A percentile compares a stretch with the other conserved stretches of the same genome.
These are phyloP conservation scores for Vigna reflexopilosa DNA, from an alignment of 306 rosid species.

Conservation along the genomic window DNA sequence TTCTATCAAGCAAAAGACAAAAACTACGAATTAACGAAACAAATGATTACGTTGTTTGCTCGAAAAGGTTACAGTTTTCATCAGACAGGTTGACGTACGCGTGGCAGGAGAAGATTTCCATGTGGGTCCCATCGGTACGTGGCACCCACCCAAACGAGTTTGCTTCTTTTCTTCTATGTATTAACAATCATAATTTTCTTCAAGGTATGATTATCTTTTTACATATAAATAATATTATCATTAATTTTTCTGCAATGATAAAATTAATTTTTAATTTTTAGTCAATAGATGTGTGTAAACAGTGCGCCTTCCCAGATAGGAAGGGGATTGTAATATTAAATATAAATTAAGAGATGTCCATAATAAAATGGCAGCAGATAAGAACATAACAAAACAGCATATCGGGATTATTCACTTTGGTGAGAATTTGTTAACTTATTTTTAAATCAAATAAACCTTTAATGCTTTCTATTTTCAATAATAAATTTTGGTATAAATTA, in stretches of 20 bases:
- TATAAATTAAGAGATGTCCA: background rate
- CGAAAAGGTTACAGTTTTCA: constrained; percentile 23
- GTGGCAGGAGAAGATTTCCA: background rate
- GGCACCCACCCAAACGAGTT: constrained; percentile 36
- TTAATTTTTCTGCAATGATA: no score
- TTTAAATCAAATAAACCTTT: no score
- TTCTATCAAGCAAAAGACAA: constrained; percentile 10
- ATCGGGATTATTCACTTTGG: no score
- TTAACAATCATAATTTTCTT: no score
- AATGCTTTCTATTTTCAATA: no score
- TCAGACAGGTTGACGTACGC: constrained; percentile 12
- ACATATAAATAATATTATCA: no score
- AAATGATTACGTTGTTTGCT: background rate
- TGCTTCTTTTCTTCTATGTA: constrained; percentile 15
- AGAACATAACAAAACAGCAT: background rate
- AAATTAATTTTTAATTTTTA: no score
- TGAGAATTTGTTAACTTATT: no score
- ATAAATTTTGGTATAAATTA: no score
- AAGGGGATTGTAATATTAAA: background rate
- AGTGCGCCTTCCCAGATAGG: background rate
- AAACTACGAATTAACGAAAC: constrained; percentile 5
- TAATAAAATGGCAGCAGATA: background rate
- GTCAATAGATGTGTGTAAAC: background rate
- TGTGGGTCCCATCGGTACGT: constrained; percentile 32
- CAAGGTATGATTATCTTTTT: no score